phyloP scores from a whole-genome alignment of 768 basidiomycete genomes.

The Terana coerulea region DNA sequence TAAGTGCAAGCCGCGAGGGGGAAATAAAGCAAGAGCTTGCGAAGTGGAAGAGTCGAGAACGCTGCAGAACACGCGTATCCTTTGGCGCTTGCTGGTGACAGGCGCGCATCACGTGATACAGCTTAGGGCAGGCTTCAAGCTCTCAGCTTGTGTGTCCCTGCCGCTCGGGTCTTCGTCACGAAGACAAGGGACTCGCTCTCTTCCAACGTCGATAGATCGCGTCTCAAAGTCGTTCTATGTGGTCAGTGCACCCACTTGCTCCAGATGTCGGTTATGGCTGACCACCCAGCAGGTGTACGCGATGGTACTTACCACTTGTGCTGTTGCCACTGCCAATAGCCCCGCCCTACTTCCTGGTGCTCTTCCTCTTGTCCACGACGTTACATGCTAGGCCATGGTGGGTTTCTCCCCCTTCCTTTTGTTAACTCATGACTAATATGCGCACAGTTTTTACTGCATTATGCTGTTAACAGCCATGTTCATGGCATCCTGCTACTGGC shows the following conservation, averaged over 20 bases:
- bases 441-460: slow-evolving; percentile 78
- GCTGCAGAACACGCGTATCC: slow-evolving; percentile 21
- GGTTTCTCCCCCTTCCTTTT: slow-evolving; percentile 24
- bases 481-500: slow-evolving; percentile 88
- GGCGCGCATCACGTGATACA: slow-evolving; percentile 11
- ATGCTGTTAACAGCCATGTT: slow-evolving; percentile 79
- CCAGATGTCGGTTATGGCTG: background rate
- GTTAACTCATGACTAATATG: background rate
- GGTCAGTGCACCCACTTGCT: slow-evolving; percentile 38
- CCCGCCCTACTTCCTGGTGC: slow-evolving; percentile 71
- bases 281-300: slow-evolving; percentile 58
- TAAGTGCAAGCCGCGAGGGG: slow-evolving; percentile 9
- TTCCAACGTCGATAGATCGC: background rate
- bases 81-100: background rate
- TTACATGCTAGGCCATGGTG: slow-evolving; percentile 85
- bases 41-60: slow-evolving; percentile 25
- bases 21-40: slow-evolving; percentile 15
- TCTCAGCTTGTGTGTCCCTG: background rate
- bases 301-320: slow-evolving; percentile 80
- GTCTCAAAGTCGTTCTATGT: slow-evolving; percentile 38
- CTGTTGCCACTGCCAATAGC: slow-evolving; percentile 77
- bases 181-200: no score
- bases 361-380: slow-evolving; percentile 74
- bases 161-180: background rate
- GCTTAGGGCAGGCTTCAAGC: slow-evolving; percentile 15